Conservation (phyloP, 192 early-diverging fungal species). For the Backusella circina region DNA sequence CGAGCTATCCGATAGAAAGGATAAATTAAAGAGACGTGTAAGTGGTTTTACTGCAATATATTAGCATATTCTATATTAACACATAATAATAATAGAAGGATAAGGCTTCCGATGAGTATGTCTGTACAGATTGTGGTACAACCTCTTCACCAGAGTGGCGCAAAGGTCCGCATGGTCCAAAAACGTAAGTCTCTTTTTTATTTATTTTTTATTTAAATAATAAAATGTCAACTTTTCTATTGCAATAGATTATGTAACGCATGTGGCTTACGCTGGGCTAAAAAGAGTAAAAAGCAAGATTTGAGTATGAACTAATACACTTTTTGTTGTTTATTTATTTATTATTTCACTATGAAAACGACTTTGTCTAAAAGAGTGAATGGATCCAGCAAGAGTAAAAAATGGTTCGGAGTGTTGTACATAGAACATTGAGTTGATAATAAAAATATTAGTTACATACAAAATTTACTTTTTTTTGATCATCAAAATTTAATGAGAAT, state of each 20-base stretch:
- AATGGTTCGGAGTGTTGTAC: background rate
- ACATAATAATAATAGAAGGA: slow-evolving; percentile 33
- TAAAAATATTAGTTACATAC: background rate
- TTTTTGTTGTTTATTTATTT: background rate
- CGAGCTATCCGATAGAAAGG: slow-evolving; percentile 5
- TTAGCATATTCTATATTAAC: background rate
- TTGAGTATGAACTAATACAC: slow-evolving; percentile 5
- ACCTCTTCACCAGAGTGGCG: slow-evolving; percentile 51
- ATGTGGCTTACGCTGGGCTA: slow-evolving; percentile 43
- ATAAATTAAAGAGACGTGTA: slow-evolving; percentile 13
- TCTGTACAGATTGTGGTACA: slow-evolving; percentile 49
- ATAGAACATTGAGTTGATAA: background rate
- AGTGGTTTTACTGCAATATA: background rate
- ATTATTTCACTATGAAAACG: background rate
- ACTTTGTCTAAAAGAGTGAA: background rate
- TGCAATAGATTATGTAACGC: slow-evolving; percentile 42
- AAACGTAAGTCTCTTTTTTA: slow-evolving; percentile 36
- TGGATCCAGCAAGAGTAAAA: no score
- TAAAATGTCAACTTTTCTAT: slow-evolving; percentile 3
- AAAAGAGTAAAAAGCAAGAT: slow-evolving; percentile 30
- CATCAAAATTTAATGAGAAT: background rate
- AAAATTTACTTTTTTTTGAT: background rate
- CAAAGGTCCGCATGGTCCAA: slow-evolving; percentile 42
- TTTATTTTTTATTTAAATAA: background rate
- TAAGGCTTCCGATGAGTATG: slow-evolving; percentile 40